phyloP scores from a whole-genome alignment of 2,329 filamentous ascomycete genomes.

The Fusarium haematococcum region DNA sequence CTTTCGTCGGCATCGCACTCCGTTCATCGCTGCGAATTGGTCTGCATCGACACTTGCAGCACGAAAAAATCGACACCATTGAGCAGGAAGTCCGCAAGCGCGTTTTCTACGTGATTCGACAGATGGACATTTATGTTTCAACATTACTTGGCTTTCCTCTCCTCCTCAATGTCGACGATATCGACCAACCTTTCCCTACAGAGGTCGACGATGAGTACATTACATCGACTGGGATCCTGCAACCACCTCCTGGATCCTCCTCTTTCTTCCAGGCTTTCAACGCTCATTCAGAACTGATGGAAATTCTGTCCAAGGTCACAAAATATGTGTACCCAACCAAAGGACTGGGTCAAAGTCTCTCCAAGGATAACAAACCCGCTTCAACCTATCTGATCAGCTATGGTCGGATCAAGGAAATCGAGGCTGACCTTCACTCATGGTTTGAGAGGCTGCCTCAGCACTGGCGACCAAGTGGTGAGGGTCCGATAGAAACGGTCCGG shows the following conservation, averaged over 20 bases:
- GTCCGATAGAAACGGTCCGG: constrained; percentile 80
- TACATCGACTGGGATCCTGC: constrained; percentile 66
- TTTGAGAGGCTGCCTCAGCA: constrained; percentile 76
- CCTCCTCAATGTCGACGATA: constrained; percentile 71
- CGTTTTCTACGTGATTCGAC: constrained; percentile 75
- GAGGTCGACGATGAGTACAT: constrained; percentile 77
- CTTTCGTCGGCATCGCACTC: constrained; percentile 82
- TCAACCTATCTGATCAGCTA: constrained; percentile 73
- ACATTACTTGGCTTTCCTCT: constrained; percentile 75
- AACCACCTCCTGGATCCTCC: constrained; percentile 65
- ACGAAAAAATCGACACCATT: constrained; percentile 71
- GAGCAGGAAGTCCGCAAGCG: constrained; percentile 73
- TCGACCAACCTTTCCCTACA: constrained; percentile 73
- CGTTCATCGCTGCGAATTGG: constrained; percentile 82
- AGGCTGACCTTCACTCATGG: constrained; percentile 73
- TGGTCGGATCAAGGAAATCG: constrained; percentile 72
- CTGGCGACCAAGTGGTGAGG: constrained; percentile 83
- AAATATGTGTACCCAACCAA: constrained; percentile 75
- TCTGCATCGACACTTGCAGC: constrained; percentile 78
- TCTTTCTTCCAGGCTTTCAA: constrained; percentile 75
- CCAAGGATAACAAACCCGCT: constrained; percentile 56
- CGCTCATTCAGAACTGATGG: constrained; percentile 72
- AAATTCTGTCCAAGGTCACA: constrained; percentile 72
- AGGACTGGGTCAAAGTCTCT: constrained; percentile 60
- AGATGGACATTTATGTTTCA: constrained; percentile 78